Conservation (phyloP, 2,329 filamentous ascomycete genomes). For the Huntiella savannae region DNA sequence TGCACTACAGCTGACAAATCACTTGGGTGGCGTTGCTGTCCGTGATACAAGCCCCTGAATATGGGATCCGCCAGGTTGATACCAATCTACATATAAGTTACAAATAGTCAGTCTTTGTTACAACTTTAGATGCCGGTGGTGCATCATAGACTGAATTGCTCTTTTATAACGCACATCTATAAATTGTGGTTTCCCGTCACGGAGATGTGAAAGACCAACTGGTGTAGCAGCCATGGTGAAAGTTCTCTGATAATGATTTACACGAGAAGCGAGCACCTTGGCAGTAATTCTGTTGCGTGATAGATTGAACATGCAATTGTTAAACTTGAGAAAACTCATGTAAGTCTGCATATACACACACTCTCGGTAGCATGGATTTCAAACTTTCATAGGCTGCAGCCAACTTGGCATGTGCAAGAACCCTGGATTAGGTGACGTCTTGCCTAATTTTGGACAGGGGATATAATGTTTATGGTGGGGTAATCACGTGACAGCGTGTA, state of each 20-base stretch:
- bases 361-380: too few species aligned
- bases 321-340: background rate
- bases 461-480: background rate
- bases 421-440: too few species aligned
- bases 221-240: background rate
- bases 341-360: too few species aligned
- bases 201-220: background rate
- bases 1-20: constrained; percentile 62
- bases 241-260: background rate
- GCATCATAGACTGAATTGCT: background rate
- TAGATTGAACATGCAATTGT: background rate
- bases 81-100: constrained; percentile 41
- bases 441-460: too few species aligned
- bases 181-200: constrained; percentile 27
- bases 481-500: constrained; percentile 6
- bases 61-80: constrained; percentile 93
- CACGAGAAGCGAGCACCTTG: too few species aligned
- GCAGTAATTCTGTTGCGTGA: background rate
- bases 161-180: constrained; percentile 35
- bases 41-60: constrained; percentile 69
- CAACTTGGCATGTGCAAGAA: too few species aligned
- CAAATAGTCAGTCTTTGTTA: background rate
- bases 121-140: background rate
- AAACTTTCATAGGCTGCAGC: too few species aligned
- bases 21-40: constrained; percentile 52